phyloP scores from a whole-genome alignment of 139 green algal genomes.

The Chlorella ohadii region DNA sequence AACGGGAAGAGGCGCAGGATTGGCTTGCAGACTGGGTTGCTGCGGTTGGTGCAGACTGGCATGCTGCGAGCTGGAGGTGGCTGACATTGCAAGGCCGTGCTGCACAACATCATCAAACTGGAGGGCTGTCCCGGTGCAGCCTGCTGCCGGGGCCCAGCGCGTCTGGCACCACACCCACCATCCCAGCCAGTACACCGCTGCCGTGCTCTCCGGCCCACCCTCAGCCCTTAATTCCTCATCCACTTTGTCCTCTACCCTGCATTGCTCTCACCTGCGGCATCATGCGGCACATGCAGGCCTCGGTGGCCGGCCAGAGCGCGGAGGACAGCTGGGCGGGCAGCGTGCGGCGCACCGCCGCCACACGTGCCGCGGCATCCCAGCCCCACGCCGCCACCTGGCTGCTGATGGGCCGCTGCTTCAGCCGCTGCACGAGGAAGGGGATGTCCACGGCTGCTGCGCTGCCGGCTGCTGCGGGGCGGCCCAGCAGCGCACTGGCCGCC shows the following conservation, averaged over 20 bases:
- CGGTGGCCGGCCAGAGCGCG: constrained; percentile 34
- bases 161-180: no score
- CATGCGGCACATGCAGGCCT: constrained; percentile 18
- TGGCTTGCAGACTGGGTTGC: background rate
- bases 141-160: no score
- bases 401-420: constrained; percentile 21
- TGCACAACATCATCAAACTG: no score
- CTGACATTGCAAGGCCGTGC: no score
- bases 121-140: no score
- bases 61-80: no score
- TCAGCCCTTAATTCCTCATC: no score
- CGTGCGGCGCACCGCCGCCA: background rate
- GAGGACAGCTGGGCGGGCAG: constrained; percentile 29
- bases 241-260: no score
- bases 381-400: constrained; percentile 43
- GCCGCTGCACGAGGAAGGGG: background rate
- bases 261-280: constrained; percentile 32
- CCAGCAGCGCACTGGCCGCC: no score
- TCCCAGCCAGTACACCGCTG: no score
- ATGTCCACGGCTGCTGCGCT: constrained; percentile 6
- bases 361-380: constrained; percentile 22
- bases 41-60: no score
- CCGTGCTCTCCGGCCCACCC: no score
- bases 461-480: background rate
- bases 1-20: background rate